These are phyloP conservation scores for Chlamydomonas sp. DNA, from an alignment of 139 green algal species.

Conservation along the genomic window DNA sequence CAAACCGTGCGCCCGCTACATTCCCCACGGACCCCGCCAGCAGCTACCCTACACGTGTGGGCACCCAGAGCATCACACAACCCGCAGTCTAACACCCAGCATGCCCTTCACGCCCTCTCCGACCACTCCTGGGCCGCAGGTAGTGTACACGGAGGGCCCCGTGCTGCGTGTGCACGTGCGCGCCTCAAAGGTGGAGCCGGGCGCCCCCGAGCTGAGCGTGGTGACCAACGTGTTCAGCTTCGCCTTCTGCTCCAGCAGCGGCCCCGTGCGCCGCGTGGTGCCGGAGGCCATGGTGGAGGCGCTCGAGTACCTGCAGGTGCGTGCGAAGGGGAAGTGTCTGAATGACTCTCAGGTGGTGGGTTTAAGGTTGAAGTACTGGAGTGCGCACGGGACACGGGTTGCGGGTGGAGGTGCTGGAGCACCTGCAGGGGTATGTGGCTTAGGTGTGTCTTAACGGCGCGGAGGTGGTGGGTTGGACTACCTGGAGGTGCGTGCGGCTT, in stretches of 20 bases:
- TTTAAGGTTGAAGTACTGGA: no score
- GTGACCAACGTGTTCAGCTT: conserved; percentile 44
- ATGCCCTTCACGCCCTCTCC: no score
- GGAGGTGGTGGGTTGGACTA: no score
- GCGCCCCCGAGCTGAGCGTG: conserved; percentile 19
- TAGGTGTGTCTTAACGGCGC: no score
- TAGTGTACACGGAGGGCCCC: conserved; percentile 45
- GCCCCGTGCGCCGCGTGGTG: conserved; percentile 38
- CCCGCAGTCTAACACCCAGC: not conserved
- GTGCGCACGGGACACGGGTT: no score
- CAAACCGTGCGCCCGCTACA: not conserved
- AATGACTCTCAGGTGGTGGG: no score
- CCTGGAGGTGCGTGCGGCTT: no score
- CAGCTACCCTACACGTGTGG: no score
- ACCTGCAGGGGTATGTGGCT: no score
- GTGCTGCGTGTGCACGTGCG: conserved; percentile 53
- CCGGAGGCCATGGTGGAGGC: conserved; percentile 51
- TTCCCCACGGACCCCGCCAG: not conserved
- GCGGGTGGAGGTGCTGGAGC: no score
- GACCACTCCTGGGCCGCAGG: conserved; percentile 5
- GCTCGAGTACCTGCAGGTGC: conserved; percentile 15
- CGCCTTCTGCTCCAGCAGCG: conserved; percentile 12
- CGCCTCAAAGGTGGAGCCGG: conserved; percentile 46
- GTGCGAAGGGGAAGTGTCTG: no score
- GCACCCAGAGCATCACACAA: not conserved